Conservation (phyloP, 345 rosid species). For the Carallia pectinifolia region DNA sequence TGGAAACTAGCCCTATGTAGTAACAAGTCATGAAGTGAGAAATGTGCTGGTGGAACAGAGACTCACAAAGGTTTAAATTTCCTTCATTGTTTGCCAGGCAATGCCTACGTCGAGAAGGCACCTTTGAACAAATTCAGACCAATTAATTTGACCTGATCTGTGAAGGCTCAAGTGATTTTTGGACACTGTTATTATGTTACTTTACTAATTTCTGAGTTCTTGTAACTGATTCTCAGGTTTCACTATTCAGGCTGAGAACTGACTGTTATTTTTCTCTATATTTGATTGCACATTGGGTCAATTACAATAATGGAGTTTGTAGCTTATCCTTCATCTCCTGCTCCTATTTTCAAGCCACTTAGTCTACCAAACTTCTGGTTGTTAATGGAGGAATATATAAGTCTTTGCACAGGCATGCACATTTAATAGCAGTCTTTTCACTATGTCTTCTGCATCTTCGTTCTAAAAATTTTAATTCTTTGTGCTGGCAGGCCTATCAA, state of each 20-base stretch:
- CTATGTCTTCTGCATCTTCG: slow-evolving; percentile 5
- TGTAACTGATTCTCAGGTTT: background rate
- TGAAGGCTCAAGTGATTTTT: background rate
- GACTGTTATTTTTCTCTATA: background rate
- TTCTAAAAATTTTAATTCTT: background rate
- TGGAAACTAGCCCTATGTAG: background rate
- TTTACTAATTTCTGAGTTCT: background rate
- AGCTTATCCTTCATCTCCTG: slow-evolving; percentile 9
- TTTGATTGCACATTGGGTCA: background rate
- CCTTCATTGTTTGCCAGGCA: background rate
- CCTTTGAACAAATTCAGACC: background rate
- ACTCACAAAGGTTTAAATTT: background rate
- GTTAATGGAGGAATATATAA: slow-evolving; percentile 65
- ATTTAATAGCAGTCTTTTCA: background rate
- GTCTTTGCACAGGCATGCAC: slow-evolving; percentile 62
- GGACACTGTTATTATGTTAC: background rate
- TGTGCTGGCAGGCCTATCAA: slow-evolving; percentile 57
- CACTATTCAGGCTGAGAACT: background rate
- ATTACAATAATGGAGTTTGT: background rate
- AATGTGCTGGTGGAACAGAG: background rate
- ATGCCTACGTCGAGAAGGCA: no score
- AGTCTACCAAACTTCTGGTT: slow-evolving; percentile 49
- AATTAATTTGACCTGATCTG: background rate
- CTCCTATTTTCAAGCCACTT: slow-evolving; percentile 54
- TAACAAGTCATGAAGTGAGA: background rate